Base-by-base conservation (phyloP, 371 early-diverging fungal genomes). In the Syncephalastrum contaminatum region DNA sequence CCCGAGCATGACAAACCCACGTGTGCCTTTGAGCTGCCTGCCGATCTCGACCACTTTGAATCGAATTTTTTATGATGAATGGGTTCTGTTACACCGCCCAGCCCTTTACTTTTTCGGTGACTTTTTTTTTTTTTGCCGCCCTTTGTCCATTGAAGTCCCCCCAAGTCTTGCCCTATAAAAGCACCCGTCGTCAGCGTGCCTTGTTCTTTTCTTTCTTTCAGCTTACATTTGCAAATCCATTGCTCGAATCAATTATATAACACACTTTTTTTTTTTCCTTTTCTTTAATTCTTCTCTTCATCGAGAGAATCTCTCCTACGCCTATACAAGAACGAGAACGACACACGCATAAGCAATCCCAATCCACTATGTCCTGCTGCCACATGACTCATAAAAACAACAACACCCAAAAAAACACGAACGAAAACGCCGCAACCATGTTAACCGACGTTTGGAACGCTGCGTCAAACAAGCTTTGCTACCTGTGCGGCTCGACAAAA, bases 401-500 rank as follows among this genome's bases (percentile, higher is more conserved):
- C 52, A 39, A 48, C 21, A 39, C 19, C 50, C 39, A 53, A 13
- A 22, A 43, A 51, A 49, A 39, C 49, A 20, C 41, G 22, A 19
- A 43, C 25, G 19, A 47, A 18, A 36, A 30, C 21, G 46, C 40
- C 48, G 42, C 59, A 46, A 49, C 46, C 27, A 63, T 49, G 42
- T 24, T 58, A 13, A 43, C 27, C 16, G 45, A 47, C 53, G 44
- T 36, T 20, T 55, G 45, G 47, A 49, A 56, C 30, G 48, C 43
- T n/a, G 54, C 54, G 12, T 45, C 59, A 27, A 51, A 57, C 25
- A 63, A 62, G 20, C 20, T 76, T 10, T 77, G 77, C 51, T 77
- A 70, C 55, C 69, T 77, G 50, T 77, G 77, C 55, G 77, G 77
- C 14, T 77, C 77, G 50, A 66, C 63, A 27, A 73, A 65, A 42